Conservation (phyloP, 2,329 filamentous ascomycete genomes). For the Neocucurbitaria cava region DNA sequence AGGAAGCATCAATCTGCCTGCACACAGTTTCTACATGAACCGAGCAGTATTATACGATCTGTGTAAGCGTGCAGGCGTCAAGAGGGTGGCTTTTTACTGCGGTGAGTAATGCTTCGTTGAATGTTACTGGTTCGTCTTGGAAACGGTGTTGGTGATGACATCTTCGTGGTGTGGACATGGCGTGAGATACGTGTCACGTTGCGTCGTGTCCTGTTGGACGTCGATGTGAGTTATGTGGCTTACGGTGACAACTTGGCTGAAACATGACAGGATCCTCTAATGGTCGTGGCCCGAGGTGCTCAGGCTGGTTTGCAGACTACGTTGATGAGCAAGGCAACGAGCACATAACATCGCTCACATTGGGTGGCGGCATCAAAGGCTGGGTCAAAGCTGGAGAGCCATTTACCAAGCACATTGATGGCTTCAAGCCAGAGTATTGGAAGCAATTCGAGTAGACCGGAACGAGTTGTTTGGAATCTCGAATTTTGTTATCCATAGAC, state of each 20-base stretch:
- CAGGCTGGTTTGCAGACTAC: constrained; percentile 48
- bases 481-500: not conserved
- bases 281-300: constrained; percentile 45
- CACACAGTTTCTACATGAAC: constrained; percentile 57
- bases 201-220: not conserved
- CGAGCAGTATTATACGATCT: constrained; percentile 53
- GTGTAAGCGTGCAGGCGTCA: constrained; percentile 53
- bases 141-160: not conserved
- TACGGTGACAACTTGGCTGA: constrained; percentile 20
- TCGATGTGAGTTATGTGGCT: not conserved
- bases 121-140: not conserved
- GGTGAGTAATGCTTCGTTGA: constrained; percentile 34
- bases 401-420: constrained; percentile 50
- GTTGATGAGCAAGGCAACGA: constrained; percentile 43
- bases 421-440: constrained; percentile 52
- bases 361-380: constrained; percentile 54
- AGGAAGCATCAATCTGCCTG: constrained; percentile 57
- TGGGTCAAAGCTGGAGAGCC: constrained; percentile 52
- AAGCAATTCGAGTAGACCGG: constrained; percentile 40
- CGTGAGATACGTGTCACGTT: constrained; percentile 24
- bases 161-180: constrained; percentile 18
- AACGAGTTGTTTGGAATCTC: not conserved
- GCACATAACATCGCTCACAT: constrained; percentile 51
- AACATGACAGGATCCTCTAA: constrained; percentile 37
- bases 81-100: constrained; percentile 57